phyloP scores from a whole-genome alignment of 2,329 filamentous ascomycete genomes.

The Lasiodiplodia hormozganensis region DNA sequence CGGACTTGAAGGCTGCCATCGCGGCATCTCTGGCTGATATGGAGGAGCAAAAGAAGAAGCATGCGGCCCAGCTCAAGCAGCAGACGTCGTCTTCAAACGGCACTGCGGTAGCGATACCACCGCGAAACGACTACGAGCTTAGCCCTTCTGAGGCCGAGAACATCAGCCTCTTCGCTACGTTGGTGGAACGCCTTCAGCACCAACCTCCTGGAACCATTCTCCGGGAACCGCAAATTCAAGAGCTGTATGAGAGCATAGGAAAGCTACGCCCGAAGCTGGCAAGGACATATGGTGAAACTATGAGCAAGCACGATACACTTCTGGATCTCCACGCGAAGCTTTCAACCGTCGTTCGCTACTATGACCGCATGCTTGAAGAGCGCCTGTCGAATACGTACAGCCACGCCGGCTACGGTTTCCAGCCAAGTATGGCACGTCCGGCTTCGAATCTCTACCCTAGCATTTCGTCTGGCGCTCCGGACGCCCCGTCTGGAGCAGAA shows the following conservation, averaged over 20 bases:
- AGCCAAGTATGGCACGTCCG: constrained; percentile 41
- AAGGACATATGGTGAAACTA: constrained; percentile 95
- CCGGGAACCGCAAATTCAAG: constrained; percentile 96
- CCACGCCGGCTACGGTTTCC: constrained; percentile 58
- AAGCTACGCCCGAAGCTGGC: constrained; percentile 90
- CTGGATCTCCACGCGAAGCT: constrained; percentile 94
- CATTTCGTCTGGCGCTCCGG: constrained; percentile 52
- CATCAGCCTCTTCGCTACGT: constrained; percentile 91
- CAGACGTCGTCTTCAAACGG: constrained; percentile 67
- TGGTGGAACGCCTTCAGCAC: constrained; percentile 93
- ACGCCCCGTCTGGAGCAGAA: constrained; percentile 67
- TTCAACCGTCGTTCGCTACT: constrained; percentile 94
- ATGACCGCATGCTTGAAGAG: constrained; percentile 97
- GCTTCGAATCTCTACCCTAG: constrained; percentile 73
- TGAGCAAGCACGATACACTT: constrained; percentile 98
- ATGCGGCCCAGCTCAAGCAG: constrained; percentile 84
- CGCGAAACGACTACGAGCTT: constrained; percentile 93
- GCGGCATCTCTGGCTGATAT: constrained; percentile 94
- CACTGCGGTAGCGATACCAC: constrained; percentile 60
- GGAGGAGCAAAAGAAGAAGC: constrained; percentile 96
- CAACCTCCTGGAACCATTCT: constrained; percentile 95
- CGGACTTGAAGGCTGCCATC: constrained; percentile 92
- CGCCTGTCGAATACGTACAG: constrained; percentile 90
- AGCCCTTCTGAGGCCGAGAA: constrained; percentile 95
- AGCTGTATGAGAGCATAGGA: constrained; percentile 97